Evolutionary conservation across 2,329 filamentous ascomycete genomes (phyloP), one percentile per base, ranked within the genome.

Genomic region (Colletotrichum nymphaeae): DNA sequence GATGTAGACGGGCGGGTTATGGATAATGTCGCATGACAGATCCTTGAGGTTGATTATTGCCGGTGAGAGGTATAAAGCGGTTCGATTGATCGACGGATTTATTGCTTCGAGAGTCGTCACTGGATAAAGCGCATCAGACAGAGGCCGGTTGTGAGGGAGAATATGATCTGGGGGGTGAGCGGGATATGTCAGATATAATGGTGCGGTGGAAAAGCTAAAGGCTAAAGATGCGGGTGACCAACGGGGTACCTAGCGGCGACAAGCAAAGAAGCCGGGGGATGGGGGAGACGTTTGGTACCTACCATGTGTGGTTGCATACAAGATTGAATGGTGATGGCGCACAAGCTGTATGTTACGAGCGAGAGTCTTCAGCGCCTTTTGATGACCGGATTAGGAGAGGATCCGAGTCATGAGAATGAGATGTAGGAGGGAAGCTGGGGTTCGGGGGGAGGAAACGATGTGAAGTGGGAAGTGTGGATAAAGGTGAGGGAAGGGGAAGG

Each of bases 381-480:
- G 59, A 58, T 67, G 28, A 37, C 67, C 46, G 67, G 56, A 63
- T 60, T 63, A 35, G 58, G 69, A 58, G 69, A 63, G 14, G 53
- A 65, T 59, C 46, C 57, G 69, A 63, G 72, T 74, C 69, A 74
- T 67, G 63, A 35, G 42, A 49, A 30, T 60, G 35, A n/a, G 59
- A 49, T 69, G 69, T 49, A 55, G 56, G 52, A 73, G 69, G 30
- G 63, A 69, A 65, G 42, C 64, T 52, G 70, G 69, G 64, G 70
- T 69, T 64, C 35, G 60, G 52, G 22, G 53, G 49, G 56, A 66
- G 71, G 69, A 49, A 56, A 42, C 14, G 35, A 63, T 52, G 65
- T 52, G 59, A 73, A 63, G 71, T 74, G 63, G 70, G 72, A 69
- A 65, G 28, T 74, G 72, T 71, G 64, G 64, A 69, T 74, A 55